These are phyloP conservation scores for Backusella psychrophila DNA, from an alignment of 192 early-diverging fungal species.

Conservation along the genomic window DNA sequence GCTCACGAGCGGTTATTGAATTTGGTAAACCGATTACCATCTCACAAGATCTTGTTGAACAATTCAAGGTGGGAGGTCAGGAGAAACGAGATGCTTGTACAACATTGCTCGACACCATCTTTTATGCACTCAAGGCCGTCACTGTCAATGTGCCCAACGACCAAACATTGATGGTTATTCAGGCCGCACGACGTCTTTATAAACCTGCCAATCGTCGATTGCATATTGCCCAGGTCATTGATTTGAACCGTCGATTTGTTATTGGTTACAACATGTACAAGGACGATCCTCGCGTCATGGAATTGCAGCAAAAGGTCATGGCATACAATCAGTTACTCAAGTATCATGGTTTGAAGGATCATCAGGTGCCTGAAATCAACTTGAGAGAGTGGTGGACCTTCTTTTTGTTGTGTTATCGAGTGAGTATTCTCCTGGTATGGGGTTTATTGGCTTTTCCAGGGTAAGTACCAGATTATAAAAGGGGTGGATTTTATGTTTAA, in stretches of 20 bases:
- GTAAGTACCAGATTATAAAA: slow-evolving; percentile 37
- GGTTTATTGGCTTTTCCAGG: slow-evolving; percentile 83
- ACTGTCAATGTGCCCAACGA: slow-evolving; percentile 93
- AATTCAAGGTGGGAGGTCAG: slow-evolving; percentile 79
- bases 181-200: slow-evolving; percentile 94
- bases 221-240: slow-evolving; percentile 81
- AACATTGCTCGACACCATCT: slow-evolving; percentile 73
- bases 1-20: slow-evolving; percentile 96
- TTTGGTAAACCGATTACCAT: slow-evolving; percentile 91
- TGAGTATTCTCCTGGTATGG: slow-evolving; percentile 69
- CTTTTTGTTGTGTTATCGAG: slow-evolving; percentile 67
- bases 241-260: slow-evolving; percentile 87
- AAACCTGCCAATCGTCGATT: slow-evolving; percentile 83
- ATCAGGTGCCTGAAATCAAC: slow-evolving; percentile 87
- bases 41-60: slow-evolving; percentile 71
- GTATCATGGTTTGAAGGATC: slow-evolving; percentile 95
- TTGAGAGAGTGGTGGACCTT: slow-evolving; percentile 68
- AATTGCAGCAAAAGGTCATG: slow-evolving; percentile 70
- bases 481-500: background rate
- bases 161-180: slow-evolving; percentile 91
- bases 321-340: slow-evolving; percentile 88
- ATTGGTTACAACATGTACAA: slow-evolving; percentile 81
- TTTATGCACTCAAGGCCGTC: slow-evolving; percentile 79
- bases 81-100: slow-evolving; percentile 84
- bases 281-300: slow-evolving; percentile 78